Base-by-base conservation (phyloP, 441 rosid genomes). In the Populus hybrid region DNA sequence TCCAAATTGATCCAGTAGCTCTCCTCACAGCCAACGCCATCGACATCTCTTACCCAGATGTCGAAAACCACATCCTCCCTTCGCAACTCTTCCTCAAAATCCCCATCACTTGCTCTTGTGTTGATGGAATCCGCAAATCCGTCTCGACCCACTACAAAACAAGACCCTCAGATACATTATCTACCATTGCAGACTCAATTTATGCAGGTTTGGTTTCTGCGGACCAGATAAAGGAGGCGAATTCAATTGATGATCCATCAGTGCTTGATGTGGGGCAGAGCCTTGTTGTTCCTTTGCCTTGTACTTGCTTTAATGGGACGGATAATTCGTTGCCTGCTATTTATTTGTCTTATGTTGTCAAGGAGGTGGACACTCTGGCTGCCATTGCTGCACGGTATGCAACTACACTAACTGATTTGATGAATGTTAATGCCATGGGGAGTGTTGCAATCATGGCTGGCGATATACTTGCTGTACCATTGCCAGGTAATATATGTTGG, bases 381-480 rank as follows among this genome's bases (percentile, higher is more conserved):
- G 94, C 90, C 63, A 89, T 95, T 45, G 99, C 98, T 0, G 86
- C 89, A 11, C 85, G 89, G 64, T 93, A 92, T 74, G 80, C 88
- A 6, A 95, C 99, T n/a, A 90, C 93, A 2, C 82, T 95, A 72
- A 86, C 94, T 14, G 99, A 95, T 83, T 93, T 95, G 88, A 95
- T 92, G 87, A 89, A 93, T 80, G 99, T 92, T 53, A 95, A 95
- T 82, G 95, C 95, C 23, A 92, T 93, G 97, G 99, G 97, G 76
- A 90, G 89, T 80, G 77, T 91, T 33, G 85, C 91, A 20, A 86
- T 93, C 69, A 87, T 82, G 73, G 88, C 85, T 4, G 97, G 94
- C 4, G 99, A 94, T 71, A 94, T 94, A 53, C 90, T 94, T 68
- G 89, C 95, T 59, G 97, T 92, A 38, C 97, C 99, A 16, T 84